Evolutionary conservation across 805 yeast species (phyloP), one percentile per base, ranked within the genome.

Genomic region (Candida taoyuanica): DNA sequence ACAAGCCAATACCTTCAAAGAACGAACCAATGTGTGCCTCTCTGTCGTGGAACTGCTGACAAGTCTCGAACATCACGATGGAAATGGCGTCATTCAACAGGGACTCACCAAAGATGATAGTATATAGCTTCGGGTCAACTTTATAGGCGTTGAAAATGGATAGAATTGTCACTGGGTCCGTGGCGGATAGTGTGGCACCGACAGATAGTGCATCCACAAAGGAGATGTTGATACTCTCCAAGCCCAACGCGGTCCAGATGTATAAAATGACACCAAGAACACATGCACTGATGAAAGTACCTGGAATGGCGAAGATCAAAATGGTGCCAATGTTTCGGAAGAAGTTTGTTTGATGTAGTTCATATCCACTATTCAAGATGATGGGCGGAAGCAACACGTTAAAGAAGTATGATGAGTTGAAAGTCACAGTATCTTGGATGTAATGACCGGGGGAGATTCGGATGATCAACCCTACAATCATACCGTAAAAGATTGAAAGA

Each of bases 61-160:
- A 89, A 0, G 99, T 93, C 65, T 93, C 98, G 66, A 93, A 93
- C 95, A 93, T 91, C 52, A 93, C 99, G 59, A 93, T 93, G 48
- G 97, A 88, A 43, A 93, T 94, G 26, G 99, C 99, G 67, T 93
- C 99, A 59, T 93, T 93, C 46, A 93, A 68, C 42, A 93, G 68
- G 4, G 96, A 85, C 63, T 93, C 99, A 34, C 99, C 99, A 60
- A 93, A 91, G 46, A 93, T 94, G 46, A 93, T 88, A 18, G 98
- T 94, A 66, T 94, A 93, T 33, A 93, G 70, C 62, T 94, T 93
- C 9, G 98, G 98, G 61, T 93, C 99, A 25, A 93, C 99, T 63
- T 91, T 89, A 65, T 93, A 93, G 12, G 98, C 93, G 58, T 91
- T 93, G 71, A 93, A 93, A 43, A 93, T 93, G 12, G 98, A 88